Conservation (phyloP, 2,329 filamentous ascomycete genomes). For the Aspergillus cejpii region DNA sequence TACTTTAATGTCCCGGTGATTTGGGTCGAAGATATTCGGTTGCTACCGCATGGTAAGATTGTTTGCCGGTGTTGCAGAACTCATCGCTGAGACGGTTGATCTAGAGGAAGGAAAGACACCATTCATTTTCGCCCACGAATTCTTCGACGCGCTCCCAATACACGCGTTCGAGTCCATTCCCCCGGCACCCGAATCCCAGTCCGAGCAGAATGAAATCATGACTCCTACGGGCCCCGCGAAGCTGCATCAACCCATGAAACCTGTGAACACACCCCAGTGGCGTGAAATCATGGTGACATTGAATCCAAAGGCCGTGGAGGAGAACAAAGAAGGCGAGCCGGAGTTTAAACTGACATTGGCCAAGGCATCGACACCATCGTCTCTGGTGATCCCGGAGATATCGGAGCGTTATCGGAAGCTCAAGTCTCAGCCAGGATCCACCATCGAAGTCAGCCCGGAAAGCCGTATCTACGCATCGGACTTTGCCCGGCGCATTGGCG, state of each 20-base stretch:
- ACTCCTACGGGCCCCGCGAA: constrained; percentile 45
- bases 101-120: constrained; percentile 64
- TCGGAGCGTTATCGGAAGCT: constrained; percentile 73
- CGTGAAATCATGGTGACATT: constrained; percentile 73
- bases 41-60: constrained; percentile 62
- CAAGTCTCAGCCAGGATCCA: constrained; percentile 58
- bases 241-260: constrained; percentile 38
- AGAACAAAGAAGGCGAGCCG: constrained; percentile 49
- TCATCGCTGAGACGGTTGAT: background rate
- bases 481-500: constrained; percentile 79
- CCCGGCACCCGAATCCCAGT: constrained; percentile 40
- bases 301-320: constrained; percentile 52
- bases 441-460: constrained; percentile 88
- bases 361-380: constrained; percentile 69
- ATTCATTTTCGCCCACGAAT: constrained; percentile 94
- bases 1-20: constrained; percentile 67
- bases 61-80: background rate
- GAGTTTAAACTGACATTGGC: constrained; percentile 86
- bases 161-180: constrained; percentile 81
- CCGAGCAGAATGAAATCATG: constrained; percentile 46
- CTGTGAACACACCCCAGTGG: constrained; percentile 57
- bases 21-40: constrained; percentile 84
- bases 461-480: constrained; percentile 71
- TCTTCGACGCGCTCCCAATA: constrained; percentile 96
- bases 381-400: constrained; percentile 73